Evolutionary conservation across 2,329 filamentous ascomycete species (phyloP), one percentile per base, ranked within the genome.

Genomic region (Zopfia rhizophila): DNA sequence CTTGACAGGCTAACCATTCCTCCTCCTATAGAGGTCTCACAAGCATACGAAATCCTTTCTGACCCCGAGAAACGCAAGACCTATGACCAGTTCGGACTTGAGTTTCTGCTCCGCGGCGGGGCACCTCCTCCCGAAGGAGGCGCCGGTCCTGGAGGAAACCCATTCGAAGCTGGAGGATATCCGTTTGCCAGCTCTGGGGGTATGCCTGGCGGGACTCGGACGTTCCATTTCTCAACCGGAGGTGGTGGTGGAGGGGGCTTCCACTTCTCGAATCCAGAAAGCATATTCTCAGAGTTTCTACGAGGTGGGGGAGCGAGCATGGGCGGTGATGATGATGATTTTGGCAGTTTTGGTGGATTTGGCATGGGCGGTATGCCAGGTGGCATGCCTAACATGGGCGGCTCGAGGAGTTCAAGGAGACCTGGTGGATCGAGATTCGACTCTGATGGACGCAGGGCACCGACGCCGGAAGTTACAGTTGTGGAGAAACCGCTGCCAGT

Each of bases 31-130:
- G 94, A 97, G 72, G 89, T 91, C 56, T 96, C 91, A 1, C 92
- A 97, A 77, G 94, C 94, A 45, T 99, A 97, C 78, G 94, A 99
- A 76, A 96, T 99, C 61, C 86, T 99, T 3, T 96, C 91, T 51
- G 94, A 99, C 65, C 92, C 93, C 49, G 92, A 97, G 70, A 99
- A 97, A 77, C 88, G 94, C 65, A 94, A 96, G 74, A 87, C 87
- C 29, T 99, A 99, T 72, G 94, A 99, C 71, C 87, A 93, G 69
- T 97, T 87, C 73, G 94, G 94, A 53, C 87, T 97, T 51, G 94
- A 97, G 64, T 96, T 93, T 76, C 82, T 99, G 38, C 81, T 96
- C 22, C 87, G 88, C 37, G 92, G 92, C 36, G 91, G 90, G 21
- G 79, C 82, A 37, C 85, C 90, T 23, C 84, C 88, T 7, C 76